A percentile compares a stretch with the other conserved stretches of the same genome.
phyloP scores from a whole-genome alignment of 176 grass and related monocot species.

The Puya raimondii region DNA sequence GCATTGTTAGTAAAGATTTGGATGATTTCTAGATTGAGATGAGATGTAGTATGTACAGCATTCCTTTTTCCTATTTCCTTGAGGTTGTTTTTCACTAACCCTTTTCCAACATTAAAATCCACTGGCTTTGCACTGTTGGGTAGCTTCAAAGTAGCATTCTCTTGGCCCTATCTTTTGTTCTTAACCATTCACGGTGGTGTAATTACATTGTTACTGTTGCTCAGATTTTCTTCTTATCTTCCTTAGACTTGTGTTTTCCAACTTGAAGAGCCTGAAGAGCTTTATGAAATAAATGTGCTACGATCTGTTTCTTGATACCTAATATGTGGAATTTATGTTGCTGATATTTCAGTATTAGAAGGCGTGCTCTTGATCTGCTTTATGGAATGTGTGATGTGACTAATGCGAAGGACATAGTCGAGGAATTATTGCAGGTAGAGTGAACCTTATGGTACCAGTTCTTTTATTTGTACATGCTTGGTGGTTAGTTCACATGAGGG shows the following conservation, averaged over 20 bases:
- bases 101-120: too few species aligned
- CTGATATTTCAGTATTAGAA: slow-evolving; percentile 70
- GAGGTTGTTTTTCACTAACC: too few species aligned
- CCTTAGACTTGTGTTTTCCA: too few species aligned
- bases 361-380: slow-evolving; percentile 90
- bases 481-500: background rate
- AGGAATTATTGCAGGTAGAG: slow-evolving; percentile 94
- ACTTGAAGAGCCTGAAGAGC: background rate
- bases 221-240: slow-evolving; percentile 10
- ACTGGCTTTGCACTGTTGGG: too few species aligned
- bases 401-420: slow-evolving; percentile 97
- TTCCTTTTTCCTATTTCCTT: too few species aligned
- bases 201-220: background rate
- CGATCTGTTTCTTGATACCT: background rate
- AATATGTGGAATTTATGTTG: slow-evolving; percentile 16
- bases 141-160: too few species aligned
- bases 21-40: too few species aligned
- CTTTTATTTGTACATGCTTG: background rate
- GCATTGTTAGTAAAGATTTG: too few species aligned
- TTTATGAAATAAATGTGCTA: background rate
- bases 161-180: too few species aligned
- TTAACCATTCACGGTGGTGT: too few species aligned
- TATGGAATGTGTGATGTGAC: slow-evolving; percentile 99
- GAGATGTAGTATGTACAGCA: too few species aligned
- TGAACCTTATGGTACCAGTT: slow-evolving; percentile 12